Conservation (phyloP, 73 alveolate species). For the Urostyla sp. region DNA sequence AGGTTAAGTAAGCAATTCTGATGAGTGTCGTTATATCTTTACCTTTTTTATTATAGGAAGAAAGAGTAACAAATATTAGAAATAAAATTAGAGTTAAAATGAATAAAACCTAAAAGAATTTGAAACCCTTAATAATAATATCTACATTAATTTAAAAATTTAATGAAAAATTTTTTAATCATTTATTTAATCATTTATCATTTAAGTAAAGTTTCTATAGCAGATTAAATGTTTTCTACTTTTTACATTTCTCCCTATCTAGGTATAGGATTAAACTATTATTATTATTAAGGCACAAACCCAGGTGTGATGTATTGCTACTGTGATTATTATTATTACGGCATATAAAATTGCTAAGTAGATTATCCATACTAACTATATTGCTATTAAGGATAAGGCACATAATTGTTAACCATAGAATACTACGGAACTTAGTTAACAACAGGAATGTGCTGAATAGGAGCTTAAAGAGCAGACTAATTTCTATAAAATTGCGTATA, state of each 20-base stretch:
- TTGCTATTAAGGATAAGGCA: background rate
- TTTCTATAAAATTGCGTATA: constrained; percentile 38
- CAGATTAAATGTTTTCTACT: constrained; percentile 8
- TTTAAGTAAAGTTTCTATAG: constrained; percentile 22
- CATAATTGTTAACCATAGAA: background rate
- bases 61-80: constrained; percentile 46
- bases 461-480: constrained; percentile 37
- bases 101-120: background rate
- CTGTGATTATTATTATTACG: background rate
- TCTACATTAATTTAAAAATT: background rate
- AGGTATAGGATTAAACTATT: constrained; percentile 26
- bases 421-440: background rate
- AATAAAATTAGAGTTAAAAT: constrained; percentile 40
- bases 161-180: background rate
- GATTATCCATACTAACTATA: constrained; percentile 15
- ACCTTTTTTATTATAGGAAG: constrained; percentile 30
- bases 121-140: background rate
- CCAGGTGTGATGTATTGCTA: no score
- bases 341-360: background rate
- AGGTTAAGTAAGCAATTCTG: constrained; percentile 19
- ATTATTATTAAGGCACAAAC: no score
- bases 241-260: constrained; percentile 29
- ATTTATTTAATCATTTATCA: background rate
- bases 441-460: background rate
- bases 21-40: background rate